Percentiles rank a stretch among this genome's conserved stretches.
Evolutionary conservation across 2,329 filamentous ascomycete genomes (phyloP).

Genomic region (Cyphellophora attinorum): DNA sequence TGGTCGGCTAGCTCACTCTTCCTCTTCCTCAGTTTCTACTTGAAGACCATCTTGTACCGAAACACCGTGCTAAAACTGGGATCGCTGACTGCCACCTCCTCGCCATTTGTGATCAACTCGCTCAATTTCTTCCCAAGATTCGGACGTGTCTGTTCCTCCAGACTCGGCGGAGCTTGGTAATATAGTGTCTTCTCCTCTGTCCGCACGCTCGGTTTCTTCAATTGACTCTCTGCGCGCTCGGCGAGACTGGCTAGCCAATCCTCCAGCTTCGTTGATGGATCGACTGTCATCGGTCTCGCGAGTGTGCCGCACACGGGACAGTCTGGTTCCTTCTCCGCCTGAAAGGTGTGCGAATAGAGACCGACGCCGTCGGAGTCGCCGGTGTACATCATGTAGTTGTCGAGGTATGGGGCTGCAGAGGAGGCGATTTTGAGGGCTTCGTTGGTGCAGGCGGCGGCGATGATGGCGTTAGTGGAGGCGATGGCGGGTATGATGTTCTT

Average conservation of each 20-base stretch:
- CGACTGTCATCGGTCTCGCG: conserved; percentile 63
- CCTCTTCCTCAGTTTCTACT: conserved; percentile 13
- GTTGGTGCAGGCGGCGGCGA: conserved; percentile 91
- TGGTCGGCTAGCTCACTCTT: neutral
- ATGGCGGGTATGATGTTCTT: conserved; percentile 99
- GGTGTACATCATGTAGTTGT: conserved; percentile 99
- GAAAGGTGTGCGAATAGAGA: conserved; percentile 96
- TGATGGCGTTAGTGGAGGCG: conserved; percentile 92
- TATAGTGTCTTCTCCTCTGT: conserved; percentile 78
- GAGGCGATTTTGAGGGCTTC: conserved; percentile 94
- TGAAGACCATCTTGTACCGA: conserved; percentile 48
- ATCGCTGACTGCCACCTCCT: conserved; percentile 87
- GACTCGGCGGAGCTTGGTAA: conserved; percentile 69
- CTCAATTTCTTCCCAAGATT: conserved; percentile 71
- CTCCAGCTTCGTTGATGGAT: conserved; percentile 62
- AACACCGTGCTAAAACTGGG: conserved; percentile 73
- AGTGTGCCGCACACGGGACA: conserved; percentile 88
- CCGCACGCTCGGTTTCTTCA: conserved; percentile 86
- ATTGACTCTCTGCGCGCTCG: conserved; percentile 74
- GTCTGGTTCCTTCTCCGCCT: conserved; percentile 86
- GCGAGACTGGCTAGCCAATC: conserved; percentile 80
- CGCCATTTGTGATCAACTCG: conserved; percentile 69
- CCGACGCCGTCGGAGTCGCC: conserved; percentile 91
- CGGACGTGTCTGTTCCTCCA: conserved; percentile 74
- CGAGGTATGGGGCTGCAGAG: conserved; percentile 67